Conservation (phyloP, 2,329 filamentous ascomycete species). For the Cladophialophora exuberans region DNA sequence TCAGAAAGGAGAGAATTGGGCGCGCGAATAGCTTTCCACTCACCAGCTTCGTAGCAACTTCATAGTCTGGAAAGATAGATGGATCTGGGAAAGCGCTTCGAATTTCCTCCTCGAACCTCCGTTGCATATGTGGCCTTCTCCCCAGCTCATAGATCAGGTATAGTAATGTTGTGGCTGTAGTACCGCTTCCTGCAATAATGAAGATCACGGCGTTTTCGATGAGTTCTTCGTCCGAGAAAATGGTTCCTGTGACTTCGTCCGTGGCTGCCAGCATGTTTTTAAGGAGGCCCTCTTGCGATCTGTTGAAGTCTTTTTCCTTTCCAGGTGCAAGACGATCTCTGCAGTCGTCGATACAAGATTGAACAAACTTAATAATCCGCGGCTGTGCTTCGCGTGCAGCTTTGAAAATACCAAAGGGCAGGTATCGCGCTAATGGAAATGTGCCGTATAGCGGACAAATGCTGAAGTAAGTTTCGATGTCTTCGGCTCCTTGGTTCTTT, state of each 20-base stretch:
- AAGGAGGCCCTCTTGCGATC: neutral
- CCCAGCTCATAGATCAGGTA: conserved; percentile 49
- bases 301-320: too few relatives aligned
- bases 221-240: conserved; percentile 14
- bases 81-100: conserved; percentile 42
- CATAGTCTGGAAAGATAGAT: conserved; percentile 32
- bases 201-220: conserved; percentile 45
- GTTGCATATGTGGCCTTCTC: conserved; percentile 39
- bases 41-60: conserved; percentile 9
- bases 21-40: too few relatives aligned
- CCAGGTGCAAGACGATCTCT: neutral
- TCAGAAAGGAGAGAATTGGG: neutral
- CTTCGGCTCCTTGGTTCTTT: neutral
- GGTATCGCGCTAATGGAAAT: conserved; percentile 6
- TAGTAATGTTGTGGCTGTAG: conserved; percentile 54
- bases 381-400: conserved; percentile 6
- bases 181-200: conserved; percentile 58
- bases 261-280: conserved; percentile 5
- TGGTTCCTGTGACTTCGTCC: conserved; percentile 6
- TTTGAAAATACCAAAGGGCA: conserved; percentile 11
- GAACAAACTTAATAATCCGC: conserved; percentile 1
- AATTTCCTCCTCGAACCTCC: conserved; percentile 51
- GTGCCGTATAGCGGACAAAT: conserved; percentile 10
- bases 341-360: conserved; percentile 11
- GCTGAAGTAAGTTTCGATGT: conserved; percentile 19